phyloP scores from a whole-genome alignment of 129 eudicot species.

The Flaveria linearis region DNA sequence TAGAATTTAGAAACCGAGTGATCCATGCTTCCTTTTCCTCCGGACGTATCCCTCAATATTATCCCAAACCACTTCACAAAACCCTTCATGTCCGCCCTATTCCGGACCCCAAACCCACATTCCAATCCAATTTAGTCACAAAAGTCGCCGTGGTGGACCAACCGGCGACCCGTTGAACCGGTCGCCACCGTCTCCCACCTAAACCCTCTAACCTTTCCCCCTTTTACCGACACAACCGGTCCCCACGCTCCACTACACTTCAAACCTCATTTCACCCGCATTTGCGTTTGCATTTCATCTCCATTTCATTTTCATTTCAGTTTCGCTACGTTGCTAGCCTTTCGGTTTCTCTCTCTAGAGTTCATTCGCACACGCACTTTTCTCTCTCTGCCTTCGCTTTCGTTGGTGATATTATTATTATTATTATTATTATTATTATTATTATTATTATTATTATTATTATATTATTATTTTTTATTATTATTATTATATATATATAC shows the following conservation, averaged over 20 bases:
- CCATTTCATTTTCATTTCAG: slow-evolving; percentile 35
- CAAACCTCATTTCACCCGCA: slow-evolving; percentile 18
- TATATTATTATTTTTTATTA: too few species aligned
- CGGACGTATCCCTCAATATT: slow-evolving; percentile 29
- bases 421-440: too few species aligned
- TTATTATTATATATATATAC: neutral
- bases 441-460: too few species aligned
- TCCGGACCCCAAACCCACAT: slow-evolving; percentile 38
- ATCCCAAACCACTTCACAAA: slow-evolving; percentile 22
- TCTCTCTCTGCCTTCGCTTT: slow-evolving; percentile 43
- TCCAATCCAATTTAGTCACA: slow-evolving; percentile 28
- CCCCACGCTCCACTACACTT: slow-evolving; percentile 39
- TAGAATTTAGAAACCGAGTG: slow-evolving; percentile 30
- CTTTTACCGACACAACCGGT: slow-evolving; percentile 28
- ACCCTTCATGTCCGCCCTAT: slow-evolving; percentile 34
- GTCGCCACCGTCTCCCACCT: slow-evolving; percentile 39
- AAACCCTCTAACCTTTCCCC: slow-evolving; percentile 25
- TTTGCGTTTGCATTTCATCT: slow-evolving; percentile 26
- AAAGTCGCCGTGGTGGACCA: slow-evolving; percentile 29
- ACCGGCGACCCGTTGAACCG: slow-evolving; percentile 32
- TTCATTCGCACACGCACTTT: slow-evolving; percentile 19
- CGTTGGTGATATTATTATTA: slow-evolving; percentile 8
- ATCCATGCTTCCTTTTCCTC: slow-evolving; percentile 49
- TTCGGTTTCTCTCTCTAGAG: slow-evolving; percentile 30
- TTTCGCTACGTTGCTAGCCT: neutral